Percentiles rank a stretch among this genome's conserved stretches.
These are phyloP conservation scores for Saccharomycopsis fermentans DNA, from an alignment of 805 yeast genomes.

Conservation along the genomic window DNA sequence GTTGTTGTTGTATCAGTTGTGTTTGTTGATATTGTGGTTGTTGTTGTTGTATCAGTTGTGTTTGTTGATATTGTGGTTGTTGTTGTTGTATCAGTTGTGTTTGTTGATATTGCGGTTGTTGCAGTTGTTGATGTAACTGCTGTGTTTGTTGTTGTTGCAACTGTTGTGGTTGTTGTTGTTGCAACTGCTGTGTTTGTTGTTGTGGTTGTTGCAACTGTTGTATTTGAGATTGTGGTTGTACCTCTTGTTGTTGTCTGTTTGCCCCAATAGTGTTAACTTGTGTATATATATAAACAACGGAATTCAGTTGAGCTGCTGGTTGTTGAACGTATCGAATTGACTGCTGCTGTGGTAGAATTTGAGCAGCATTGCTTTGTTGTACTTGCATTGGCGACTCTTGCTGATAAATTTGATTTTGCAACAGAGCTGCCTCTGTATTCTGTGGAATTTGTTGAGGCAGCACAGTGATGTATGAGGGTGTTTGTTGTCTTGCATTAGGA, in stretches of 20 bases:
- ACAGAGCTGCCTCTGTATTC: neutral
- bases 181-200: slow-evolving; percentile 6
- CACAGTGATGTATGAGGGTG: neutral
- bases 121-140: neutral
- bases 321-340: neutral
- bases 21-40: neutral
- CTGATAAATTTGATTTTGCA: neutral
- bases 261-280: neutral
- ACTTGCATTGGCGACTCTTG: neutral
- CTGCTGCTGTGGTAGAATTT: neutral
- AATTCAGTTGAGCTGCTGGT: neutral
- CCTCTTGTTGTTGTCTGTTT: neutral
- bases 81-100: slow-evolving; percentile 3
- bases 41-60: slow-evolving; percentile 5
- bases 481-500: neutral
- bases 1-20: neutral
- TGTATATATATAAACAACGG: neutral
- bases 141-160: neutral
- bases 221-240: neutral
- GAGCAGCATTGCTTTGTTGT: neutral
- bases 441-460: neutral
- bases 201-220: slow-evolving; percentile 5
- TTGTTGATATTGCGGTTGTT: slow-evolving; percentile 6
- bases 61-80: slow-evolving; percentile 4
- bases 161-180: neutral